Percentiles rank a stretch among this genome's conserved stretches.
Conservation (phyloP, 2,329 filamentous ascomycete genomes). For the Cladosporium sp. region DNA sequence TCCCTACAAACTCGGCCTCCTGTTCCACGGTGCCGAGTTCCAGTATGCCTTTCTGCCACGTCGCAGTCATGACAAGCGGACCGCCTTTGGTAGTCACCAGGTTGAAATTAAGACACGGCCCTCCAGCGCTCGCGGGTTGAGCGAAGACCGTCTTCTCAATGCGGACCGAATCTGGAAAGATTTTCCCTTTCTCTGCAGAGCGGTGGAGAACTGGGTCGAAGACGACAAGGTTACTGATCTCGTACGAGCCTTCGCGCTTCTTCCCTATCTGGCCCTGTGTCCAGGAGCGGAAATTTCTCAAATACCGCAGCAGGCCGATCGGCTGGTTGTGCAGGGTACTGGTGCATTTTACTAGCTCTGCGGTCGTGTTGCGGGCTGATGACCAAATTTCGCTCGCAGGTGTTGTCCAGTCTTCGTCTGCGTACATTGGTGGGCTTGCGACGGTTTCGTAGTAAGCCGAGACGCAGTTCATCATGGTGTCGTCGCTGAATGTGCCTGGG, state of each 20-base stretch:
- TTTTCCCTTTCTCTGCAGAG: background rate
- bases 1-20: background rate
- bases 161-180: slow-evolving; percentile 7
- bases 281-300: slow-evolving; percentile 44
- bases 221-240: slow-evolving; percentile 48
- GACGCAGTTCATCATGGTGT: slow-evolving; percentile 42
- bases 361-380: slow-evolving; percentile 35
- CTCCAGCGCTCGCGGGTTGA: slow-evolving; percentile 45
- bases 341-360: slow-evolving; percentile 36
- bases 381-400: slow-evolving; percentile 35
- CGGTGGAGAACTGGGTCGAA: slow-evolving; percentile 32
- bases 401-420: background rate
- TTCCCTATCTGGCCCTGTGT: slow-evolving; percentile 40
- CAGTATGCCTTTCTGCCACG: slow-evolving; percentile 48
- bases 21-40: slow-evolving; percentile 34
- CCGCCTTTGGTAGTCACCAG: slow-evolving; percentile 44
- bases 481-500: slow-evolving; percentile 32
- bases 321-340: slow-evolving; percentile 41
- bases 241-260: slow-evolving; percentile 44
- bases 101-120: slow-evolving; percentile 44
- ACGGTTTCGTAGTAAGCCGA: slow-evolving; percentile 25
- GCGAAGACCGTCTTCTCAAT: slow-evolving; percentile 46
- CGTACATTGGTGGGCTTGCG: background rate
- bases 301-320: slow-evolving; percentile 46
- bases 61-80: slow-evolving; percentile 41